Conservation (phyloP, 148 eudicot species). For the Agrostemma githago region DNA sequence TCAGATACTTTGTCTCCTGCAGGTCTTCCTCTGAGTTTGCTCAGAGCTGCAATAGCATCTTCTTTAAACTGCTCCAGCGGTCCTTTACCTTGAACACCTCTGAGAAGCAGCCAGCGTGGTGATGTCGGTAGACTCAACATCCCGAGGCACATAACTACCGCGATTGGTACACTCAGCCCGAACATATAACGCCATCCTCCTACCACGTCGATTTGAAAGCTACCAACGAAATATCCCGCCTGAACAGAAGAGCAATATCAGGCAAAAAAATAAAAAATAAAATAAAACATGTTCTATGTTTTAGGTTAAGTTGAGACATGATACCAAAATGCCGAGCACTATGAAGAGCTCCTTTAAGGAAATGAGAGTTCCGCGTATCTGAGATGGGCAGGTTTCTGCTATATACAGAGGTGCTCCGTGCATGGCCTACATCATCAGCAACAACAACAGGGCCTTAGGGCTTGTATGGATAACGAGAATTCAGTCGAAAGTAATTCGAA, state of each 20-base stretch:
- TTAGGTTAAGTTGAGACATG: background rate
- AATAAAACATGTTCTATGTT: background rate
- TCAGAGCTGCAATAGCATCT: slow-evolving; percentile 59
- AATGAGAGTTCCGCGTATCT: slow-evolving; percentile 87
- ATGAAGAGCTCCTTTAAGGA: slow-evolving; percentile 84
- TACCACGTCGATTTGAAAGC: slow-evolving; percentile 56
- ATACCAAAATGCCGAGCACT: slow-evolving; percentile 90
- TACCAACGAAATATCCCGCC: slow-evolving; percentile 89
- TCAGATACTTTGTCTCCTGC: slow-evolving; percentile 66
- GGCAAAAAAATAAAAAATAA: background rate
- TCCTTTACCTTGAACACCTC: slow-evolving; percentile 80
- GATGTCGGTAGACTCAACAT: slow-evolving; percentile 88
- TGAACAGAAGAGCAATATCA: slow-evolving; percentile 26
- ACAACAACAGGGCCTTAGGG: slow-evolving; percentile 9
- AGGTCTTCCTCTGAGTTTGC: slow-evolving; percentile 76
- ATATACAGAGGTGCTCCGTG: slow-evolving; percentile 99
- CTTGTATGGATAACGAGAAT: background rate
- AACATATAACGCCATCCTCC: slow-evolving; percentile 99
- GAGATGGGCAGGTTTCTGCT: slow-evolving; percentile 97
- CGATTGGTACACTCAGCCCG: slow-evolving; percentile 72
- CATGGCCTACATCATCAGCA: slow-evolving; percentile 66
- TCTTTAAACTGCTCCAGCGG: slow-evolving; percentile 61
- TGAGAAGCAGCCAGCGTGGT: slow-evolving; percentile 94
- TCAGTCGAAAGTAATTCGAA: too few relatives aligned
- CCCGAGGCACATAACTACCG: slow-evolving; percentile 77